Evolutionary conservation across 306 rosid genomes (phyloP), one percentile per base, ranked within the genome.

Genomic region (Glycine latifolia): DNA sequence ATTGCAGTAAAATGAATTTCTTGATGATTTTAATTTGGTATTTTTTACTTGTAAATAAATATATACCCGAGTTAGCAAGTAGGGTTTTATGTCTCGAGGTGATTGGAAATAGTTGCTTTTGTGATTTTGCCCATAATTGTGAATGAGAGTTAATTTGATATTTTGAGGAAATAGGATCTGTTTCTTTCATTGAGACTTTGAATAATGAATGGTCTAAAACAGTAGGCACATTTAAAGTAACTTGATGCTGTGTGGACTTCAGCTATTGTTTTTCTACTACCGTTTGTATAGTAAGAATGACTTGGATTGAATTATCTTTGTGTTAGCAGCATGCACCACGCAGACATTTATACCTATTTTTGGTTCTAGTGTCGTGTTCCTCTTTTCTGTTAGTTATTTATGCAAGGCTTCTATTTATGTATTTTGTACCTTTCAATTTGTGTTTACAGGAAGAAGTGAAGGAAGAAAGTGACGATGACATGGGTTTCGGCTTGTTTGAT

Each of bases 401-500:
- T 48, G 15, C 11, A 70, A 70, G 39, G 4, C 2, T 15, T 41
- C 5, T 39, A 37, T 12, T 69, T 10, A 12, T 47, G 15, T 37
- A 9, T 16, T 26, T 39, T 70, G 4, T 33, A 26, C 73, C 20
- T 4, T 43, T 26, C 1, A 14, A 68, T 65, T 77, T 86, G 13
- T 62, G 2, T 67, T 41, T 85, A 71, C 89, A 92, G 97, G 92
- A 89, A 20, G 94, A 92, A 17, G 74, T 87, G 0, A 84, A 92
- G 87, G 97, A 92, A 86, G 92, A 90, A 79, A 89, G 91, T 31
- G 94, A 92, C 0, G 94, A 83, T 1, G 94, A 90, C 60, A 71
- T 87, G 87, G 97, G 92, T 1, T 86, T 91, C 49, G 65, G 92
- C 65, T 58, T 91, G 68, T 91, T 91, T 43, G 97, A 89, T 79